Evolutionary conservation across 2,329 filamentous ascomycete genomes (phyloP), one percentile per base, ranked within the genome.

Genomic region (Epichloe scottii): DNA sequence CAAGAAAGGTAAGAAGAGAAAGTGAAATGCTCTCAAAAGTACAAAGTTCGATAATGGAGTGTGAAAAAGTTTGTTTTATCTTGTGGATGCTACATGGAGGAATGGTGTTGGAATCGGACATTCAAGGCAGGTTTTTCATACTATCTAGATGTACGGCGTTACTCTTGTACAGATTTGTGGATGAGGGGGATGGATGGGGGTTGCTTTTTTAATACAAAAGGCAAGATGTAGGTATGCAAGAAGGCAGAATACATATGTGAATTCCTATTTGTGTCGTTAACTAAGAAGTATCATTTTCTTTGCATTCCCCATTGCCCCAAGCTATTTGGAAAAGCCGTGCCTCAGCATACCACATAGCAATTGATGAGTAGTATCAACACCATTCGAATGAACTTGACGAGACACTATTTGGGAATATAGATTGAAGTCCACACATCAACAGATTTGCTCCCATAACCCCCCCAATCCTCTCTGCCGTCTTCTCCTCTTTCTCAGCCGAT

Each of bases 1-100:
- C 30, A 70, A 68, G 60, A 69, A 68, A 57, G 63, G 58, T 41
- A 64, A 57, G 44, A 56, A 60, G 54, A 65, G 63, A 62, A 67
- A 63, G 56, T 65, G 49, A 55, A 17, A 19, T n/a, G 17, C 39
- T 21, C 46, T 53, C 14, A 35, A 47, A 40, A n/a, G 10, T 37
- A 17, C 17, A 8, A 23, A 7, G 10, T 19, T 26, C 4, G 33
- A 37, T 23, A 30, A 17, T 26, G 4, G 14, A 17, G 26, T 3
- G 19, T 19, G 15, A 34, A 50, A 44, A 38, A 35, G n/a, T 5
- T 15, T 41, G 38, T 39, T 40, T 26, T 7, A 26, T 48, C n/a
- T 17, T 46, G 48, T 46, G 45, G 48, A 50, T 34, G 35, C 15
- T 43, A 38, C 11, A 45, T n/a, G 42, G 35, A 15, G n/a, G 11